A percentile compares a stretch with the other conserved stretches of the same genome.
These are phyloP conservation scores for Sporothrix brunneoviolacea DNA, from an alignment of 2,329 filamentous ascomycete genomes.

Conservation along the genomic window DNA sequence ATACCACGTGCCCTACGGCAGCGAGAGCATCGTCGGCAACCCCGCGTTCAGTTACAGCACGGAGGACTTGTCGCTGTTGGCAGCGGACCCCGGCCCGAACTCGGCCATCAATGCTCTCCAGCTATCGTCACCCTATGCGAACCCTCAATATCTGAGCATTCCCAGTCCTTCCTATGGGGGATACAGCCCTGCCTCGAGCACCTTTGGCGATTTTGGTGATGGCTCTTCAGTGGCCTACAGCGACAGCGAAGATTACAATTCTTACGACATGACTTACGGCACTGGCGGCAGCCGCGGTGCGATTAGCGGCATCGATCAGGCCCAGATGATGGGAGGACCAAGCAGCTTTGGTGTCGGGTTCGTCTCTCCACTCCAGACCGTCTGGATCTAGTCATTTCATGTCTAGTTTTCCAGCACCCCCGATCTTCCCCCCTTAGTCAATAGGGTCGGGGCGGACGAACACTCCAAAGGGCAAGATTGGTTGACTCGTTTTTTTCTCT, in stretches of 20 bases:
- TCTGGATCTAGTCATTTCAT: slow-evolving; percentile 46
- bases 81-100: slow-evolving; percentile 36
- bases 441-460: slow-evolving; percentile 5
- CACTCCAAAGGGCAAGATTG: slow-evolving; percentile 32
- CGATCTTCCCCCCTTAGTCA: slow-evolving; percentile 3
- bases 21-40: slow-evolving; percentile 29
- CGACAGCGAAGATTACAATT: slow-evolving; percentile 51
- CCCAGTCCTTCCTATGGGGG: slow-evolving; percentile 55
- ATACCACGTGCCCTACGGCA: slow-evolving; percentile 44
- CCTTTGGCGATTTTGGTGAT: slow-evolving; percentile 36
- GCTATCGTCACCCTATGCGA: slow-evolving; percentile 48
- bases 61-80: slow-evolving; percentile 53
- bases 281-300: slow-evolving; percentile 20
- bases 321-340: slow-evolving; percentile 38
- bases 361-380: slow-evolving; percentile 56
- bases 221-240: slow-evolving; percentile 52
- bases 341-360: slow-evolving; percentile 50
- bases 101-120: slow-evolving; percentile 48
- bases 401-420: slow-evolving; percentile 22
- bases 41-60: slow-evolving; percentile 58
- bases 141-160: slow-evolving; percentile 54
- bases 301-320: slow-evolving; percentile 30
- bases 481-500: slow-evolving; percentile 43
- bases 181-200: slow-evolving; percentile 58
- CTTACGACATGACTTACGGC: slow-evolving; percentile 42